Conservation (phyloP, 306 rosid genomes). For the Vicia villosa region DNA sequence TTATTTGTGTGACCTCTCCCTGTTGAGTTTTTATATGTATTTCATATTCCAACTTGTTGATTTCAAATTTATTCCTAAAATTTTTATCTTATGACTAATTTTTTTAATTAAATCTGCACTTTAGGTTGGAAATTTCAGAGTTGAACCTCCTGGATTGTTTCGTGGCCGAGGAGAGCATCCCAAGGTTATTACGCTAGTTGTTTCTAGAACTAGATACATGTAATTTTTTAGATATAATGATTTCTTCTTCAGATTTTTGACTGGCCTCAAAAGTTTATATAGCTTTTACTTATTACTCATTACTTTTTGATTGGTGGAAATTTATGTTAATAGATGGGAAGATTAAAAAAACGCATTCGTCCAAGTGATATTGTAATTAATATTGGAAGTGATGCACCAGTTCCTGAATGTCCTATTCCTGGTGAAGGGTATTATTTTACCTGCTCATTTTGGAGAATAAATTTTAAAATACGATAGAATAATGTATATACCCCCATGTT, state of each 20-base stretch:
- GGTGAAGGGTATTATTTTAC: conserved; percentile 69
- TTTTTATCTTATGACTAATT: conserved; percentile 4
- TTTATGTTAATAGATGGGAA: conserved; percentile 78
- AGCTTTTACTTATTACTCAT: conserved; percentile 11
- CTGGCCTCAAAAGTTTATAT: conserved; percentile 19
- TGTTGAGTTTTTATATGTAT: conserved; percentile 15
- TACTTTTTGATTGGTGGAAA: background rate
- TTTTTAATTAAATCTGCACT: conserved; percentile 29
- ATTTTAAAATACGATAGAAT: background rate
- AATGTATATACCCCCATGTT: conserved; percentile 14
- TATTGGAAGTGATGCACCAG: conserved; percentile 79
- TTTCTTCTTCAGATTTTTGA: conserved; percentile 22
- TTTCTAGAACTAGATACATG: conserved; percentile 16
- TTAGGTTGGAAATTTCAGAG: conserved; percentile 98
- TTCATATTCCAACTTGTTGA: background rate
- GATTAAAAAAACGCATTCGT: conserved; percentile 76
- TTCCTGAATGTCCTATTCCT: conserved; percentile 95
- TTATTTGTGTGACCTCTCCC: conserved; percentile 18
- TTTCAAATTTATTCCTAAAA: conserved; percentile 16
- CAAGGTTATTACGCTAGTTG: conserved; percentile 59
- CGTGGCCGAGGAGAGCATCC: conserved; percentile 99
- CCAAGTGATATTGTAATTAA: conserved; percentile 87
- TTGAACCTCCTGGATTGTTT: conserved; percentile 96
- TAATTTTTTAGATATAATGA: conserved; percentile 31
- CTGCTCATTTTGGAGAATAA: conserved; percentile 6